These are phyloP conservation scores for Neofusicoccum umdonicola DNA, from an alignment of 2,329 filamentous ascomycete genomes.

Conservation along the genomic window DNA sequence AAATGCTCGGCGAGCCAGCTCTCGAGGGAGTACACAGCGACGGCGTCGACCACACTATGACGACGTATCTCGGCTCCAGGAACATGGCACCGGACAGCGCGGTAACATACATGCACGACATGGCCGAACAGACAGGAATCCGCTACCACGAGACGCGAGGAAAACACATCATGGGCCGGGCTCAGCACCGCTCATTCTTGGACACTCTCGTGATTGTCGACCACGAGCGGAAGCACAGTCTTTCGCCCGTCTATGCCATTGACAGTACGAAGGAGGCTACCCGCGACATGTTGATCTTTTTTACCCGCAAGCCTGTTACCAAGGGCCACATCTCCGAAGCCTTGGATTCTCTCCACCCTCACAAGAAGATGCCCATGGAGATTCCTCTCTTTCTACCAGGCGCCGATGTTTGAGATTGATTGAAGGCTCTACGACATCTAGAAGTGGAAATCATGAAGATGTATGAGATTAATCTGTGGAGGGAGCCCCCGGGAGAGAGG, in stretches of 20 bases:
- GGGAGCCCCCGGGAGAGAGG: neutral
- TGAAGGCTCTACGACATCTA: neutral
- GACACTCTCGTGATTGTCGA: slow-evolving; percentile 30
- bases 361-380: slow-evolving; percentile 22
- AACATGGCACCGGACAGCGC: slow-evolving; percentile 32
- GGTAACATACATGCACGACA: slow-evolving; percentile 32
- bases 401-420: neutral
- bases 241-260: slow-evolving; percentile 25
- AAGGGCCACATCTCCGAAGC: slow-evolving; percentile 25
- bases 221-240: slow-evolving; percentile 30
- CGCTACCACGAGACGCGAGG: slow-evolving; percentile 23
- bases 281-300: slow-evolving; percentile 32
- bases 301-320: slow-evolving; percentile 28
- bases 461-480: neutral
- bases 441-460: neutral
- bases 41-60: slow-evolving; percentile 36
- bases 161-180: slow-evolving; percentile 23
- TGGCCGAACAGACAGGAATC: slow-evolving; percentile 27
- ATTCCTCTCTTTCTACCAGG: neutral
- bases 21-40: slow-evolving; percentile 35
- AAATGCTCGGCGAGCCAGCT: slow-evolving; percentile 31
- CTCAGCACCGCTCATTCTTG: slow-evolving; percentile 27
- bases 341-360: slow-evolving; percentile 27
- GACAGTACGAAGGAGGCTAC: slow-evolving; percentile 25
- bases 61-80: slow-evolving; percentile 27